Base-by-base conservation (phyloP, 1,284 basidiomycete genomes). In the Ganoderma resinaceum region DNA sequence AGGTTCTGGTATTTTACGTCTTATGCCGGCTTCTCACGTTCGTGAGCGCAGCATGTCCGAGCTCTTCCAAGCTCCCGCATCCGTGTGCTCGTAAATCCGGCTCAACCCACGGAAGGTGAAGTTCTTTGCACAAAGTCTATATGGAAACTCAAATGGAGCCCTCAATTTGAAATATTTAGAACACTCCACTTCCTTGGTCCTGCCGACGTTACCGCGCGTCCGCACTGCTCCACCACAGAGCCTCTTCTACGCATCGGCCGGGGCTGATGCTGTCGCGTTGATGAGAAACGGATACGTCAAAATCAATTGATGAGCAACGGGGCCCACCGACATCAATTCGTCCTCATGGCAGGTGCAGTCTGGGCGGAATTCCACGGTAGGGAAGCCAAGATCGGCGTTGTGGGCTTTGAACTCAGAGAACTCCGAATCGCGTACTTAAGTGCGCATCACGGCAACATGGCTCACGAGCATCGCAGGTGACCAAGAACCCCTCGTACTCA, bases 401-500 rank as follows among this genome's bases (percentile, higher is more conserved):
- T 23, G 46, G n/a, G 20, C 23, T 52, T 52, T 12, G 23, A 26
- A 52, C 46, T 52, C 60, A 14, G 60, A 61, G 23, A 31, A 43
- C n/a, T 38, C 20, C 26, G 26, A 16, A 31, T 2, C 29, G 33
- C 9, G 20, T n/a, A 18, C 16, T 35, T 31, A 14, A 11, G 29
- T 43, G 2, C 20, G 14, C 31, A 49, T 52, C 23, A 12, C 31
- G n/a, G 20, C 16, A 26, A 35, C 61, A 7, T 2, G 20, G 20
- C 46, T 26, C 46, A 37, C 49, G 31, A 61, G 26, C 40, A 31
- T 46, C 52, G 38, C 61, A 67, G 62, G 66, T 67, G 66, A 63
- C 61, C 61, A 35, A 16, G 42, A 31, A 57, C 49, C 38, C 43
- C 33, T 11, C 42, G 33, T 59, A 55, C 66, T 61, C 66, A 67